Evolutionary conservation across 208 protist species (phyloP), one percentile per base, ranked within the genome.

Genomic region (Trypanosoma cruzi): DNA sequence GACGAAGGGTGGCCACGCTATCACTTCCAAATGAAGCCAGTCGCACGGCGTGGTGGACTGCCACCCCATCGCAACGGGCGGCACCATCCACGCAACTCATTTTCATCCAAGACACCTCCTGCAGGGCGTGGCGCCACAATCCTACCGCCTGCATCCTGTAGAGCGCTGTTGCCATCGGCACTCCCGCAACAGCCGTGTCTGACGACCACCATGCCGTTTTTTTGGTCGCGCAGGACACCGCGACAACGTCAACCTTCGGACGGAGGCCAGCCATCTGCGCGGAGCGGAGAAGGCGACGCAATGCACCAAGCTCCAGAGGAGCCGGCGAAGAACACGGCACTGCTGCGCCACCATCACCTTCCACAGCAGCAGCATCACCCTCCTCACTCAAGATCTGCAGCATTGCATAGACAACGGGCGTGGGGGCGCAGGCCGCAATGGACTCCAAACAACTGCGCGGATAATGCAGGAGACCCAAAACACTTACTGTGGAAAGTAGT

Each of bases 171-270:
- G 69, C 57, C 3, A 67, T 36, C 8, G 62, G 26, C 18, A 69
- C 58, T 22, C 32, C 14, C n/a, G 22, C 55, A 40, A 55, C 50
- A 7, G 24, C 22, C 24, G 48, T 49, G 7, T 46, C 22, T 13
- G 79, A 80, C 34, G 63, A 69, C 79, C 79, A 84, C 74, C 73
- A 84, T 28, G 57, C 36, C 4, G 59, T 44, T 26, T 74, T 57
- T 7, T 40, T 55, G 6, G 60, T 66, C 22, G 56, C 40, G 3
- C 11, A 20, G 37, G 68, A 57, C 8, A 52, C 28, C 4, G 70
- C 68, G 31, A 78, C 73, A 16, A 75, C 64, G 59, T 72, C 73
- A 22, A 79, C 37, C 14, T 11, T 49, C 2, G 67, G 61, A 32
- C 20, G 57, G 31, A 77, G 70, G 5, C 54, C 62, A 13, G 80